Evolutionary conservation across 2,329 filamentous ascomycete species (phyloP).

Genomic region (Fusarium camptoceras): DNA sequence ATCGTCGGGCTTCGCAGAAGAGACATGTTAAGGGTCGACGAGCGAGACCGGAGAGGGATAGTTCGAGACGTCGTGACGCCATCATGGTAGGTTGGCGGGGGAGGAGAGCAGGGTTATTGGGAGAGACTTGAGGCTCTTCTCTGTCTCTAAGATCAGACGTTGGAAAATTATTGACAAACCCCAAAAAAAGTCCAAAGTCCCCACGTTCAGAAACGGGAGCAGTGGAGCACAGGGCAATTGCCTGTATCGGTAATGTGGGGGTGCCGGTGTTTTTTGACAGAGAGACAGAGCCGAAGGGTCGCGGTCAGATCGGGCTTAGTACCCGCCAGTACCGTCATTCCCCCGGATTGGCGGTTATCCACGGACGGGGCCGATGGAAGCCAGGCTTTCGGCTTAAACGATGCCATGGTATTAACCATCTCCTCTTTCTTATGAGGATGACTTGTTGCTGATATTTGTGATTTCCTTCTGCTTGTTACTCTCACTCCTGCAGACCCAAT

Average conservation of each 20-base stretch:
- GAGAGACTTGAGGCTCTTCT: conserved; percentile 22
- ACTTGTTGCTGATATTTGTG: conserved; percentile 20
- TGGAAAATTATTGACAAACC: conserved; percentile 36
- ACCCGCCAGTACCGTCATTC: conserved; percentile 33
- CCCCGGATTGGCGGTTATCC: conserved; percentile 55
- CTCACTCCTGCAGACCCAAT: conserved; percentile 35
- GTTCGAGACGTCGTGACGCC: conserved; percentile 50
- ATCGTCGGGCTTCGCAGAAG: conserved; percentile 63
- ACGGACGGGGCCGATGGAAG: conserved; percentile 49
- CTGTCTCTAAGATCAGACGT: conserved; percentile 10
- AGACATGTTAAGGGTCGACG: conserved; percentile 58
- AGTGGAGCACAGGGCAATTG: conserved; percentile 36
- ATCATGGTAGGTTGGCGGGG: conserved; percentile 40
- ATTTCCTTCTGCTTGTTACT: conserved; percentile 22
- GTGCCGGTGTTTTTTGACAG: neutral
- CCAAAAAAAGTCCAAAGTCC: conserved; percentile 1
- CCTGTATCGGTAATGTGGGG: conserved; percentile 36
- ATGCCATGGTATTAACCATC: conserved; percentile 34
- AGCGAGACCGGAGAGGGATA: conserved; percentile 46
- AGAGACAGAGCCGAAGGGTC: conserved; percentile 32
- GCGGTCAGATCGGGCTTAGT: conserved; percentile 41
- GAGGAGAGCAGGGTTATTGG: neutral
- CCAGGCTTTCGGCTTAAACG: conserved; percentile 50
- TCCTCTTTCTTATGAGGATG: conserved; percentile 39
- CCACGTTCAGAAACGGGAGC: conserved; percentile 25